A percentile compares a stretch with the other conserved stretches of the same genome.
Conservation (phyloP, 2,329 filamentous ascomycete genomes). For the Simplicillium sp. region DNA sequence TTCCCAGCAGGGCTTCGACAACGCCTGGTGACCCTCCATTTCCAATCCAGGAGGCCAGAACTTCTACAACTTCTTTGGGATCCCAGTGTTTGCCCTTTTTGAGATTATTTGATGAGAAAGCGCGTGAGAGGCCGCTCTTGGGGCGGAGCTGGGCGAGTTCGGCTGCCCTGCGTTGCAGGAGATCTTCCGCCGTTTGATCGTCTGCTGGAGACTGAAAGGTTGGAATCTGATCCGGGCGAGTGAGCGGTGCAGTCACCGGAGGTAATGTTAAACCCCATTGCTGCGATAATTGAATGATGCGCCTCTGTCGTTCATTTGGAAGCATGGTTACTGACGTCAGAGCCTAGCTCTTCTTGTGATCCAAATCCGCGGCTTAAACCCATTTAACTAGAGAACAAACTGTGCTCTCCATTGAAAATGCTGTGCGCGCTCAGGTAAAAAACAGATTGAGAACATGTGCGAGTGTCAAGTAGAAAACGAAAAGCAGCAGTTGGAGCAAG, state of each 20-base stretch:
- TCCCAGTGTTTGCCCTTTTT: conserved; percentile 43
- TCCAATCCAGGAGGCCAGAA: conserved; percentile 37
- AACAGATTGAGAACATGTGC: too few relatives aligned
- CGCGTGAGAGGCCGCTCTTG: conserved; percentile 28
- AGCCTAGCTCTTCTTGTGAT: neutral
- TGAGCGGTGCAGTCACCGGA: conserved; percentile 26
- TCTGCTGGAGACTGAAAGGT: conserved; percentile 37
- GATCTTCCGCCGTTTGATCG: conserved; percentile 42
- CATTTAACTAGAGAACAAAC: too few relatives aligned
- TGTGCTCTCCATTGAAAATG: too few relatives aligned
- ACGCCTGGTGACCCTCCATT: conserved; percentile 42
- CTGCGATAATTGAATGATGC: conserved; percentile 39
- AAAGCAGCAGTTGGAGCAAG: too few relatives aligned
- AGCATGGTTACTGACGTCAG: conserved; percentile 9
- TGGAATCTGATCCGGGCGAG: conserved; percentile 30
- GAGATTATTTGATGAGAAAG: conserved; percentile 25
- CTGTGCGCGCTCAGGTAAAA: too few relatives aligned
- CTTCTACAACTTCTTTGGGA: conserved; percentile 41
- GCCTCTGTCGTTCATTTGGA: conserved; percentile 30
- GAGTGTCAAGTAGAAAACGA: too few relatives aligned
- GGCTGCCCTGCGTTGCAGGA: conserved; percentile 35
- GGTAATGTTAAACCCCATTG: conserved; percentile 39
- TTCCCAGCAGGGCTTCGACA: conserved; percentile 44
- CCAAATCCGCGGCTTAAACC: too few relatives aligned
- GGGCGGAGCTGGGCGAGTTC: conserved; percentile 24